A percentile compares a stretch with the other conserved stretches of the same genome.
These are phyloP conservation scores for Periconia digitata DNA, from an alignment of 2,329 filamentous ascomycete species.

Conservation along the genomic window DNA sequence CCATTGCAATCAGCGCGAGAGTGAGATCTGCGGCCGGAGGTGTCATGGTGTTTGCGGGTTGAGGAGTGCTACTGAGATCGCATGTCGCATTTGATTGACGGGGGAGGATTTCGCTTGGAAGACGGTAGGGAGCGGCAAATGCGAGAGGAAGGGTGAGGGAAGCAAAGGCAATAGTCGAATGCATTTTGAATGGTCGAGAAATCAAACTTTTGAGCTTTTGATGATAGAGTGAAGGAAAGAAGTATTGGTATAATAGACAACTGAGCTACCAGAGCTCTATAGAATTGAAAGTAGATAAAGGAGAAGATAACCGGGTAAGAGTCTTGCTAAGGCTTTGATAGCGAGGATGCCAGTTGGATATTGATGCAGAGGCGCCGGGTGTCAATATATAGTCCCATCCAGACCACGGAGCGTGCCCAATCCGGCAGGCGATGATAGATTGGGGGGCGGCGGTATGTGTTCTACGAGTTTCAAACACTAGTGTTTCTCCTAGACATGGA, in stretches of 20 bases:
- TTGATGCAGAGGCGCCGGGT: constrained; percentile 9
- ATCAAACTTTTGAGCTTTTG: constrained; percentile 2
- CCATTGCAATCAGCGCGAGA: constrained; percentile 50
- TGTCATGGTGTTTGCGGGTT: constrained; percentile 29
- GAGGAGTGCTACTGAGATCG: constrained; percentile 23
- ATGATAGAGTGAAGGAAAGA: constrained; percentile 2
- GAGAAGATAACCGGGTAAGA: constrained; percentile 13
- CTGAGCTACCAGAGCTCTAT: constrained; percentile 35
- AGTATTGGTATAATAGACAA: constrained; percentile 11
- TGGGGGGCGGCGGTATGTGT: constrained; percentile 2
- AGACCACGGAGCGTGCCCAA: neutral
- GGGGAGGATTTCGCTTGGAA: constrained; percentile 9
- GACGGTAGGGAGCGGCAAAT: constrained; percentile 23
- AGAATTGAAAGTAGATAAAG: constrained; percentile 22
- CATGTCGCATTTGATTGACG: constrained; percentile 25
- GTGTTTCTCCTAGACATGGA: constrained; percentile 13
- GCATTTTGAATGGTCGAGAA: constrained; percentile 22
- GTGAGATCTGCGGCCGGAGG: constrained; percentile 25
- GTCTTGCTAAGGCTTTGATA: constrained; percentile 4
- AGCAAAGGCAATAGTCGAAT: constrained; percentile 20
- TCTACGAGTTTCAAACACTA: constrained; percentile 12
- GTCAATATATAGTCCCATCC: constrained; percentile 18
- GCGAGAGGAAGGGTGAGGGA: constrained; percentile 22
- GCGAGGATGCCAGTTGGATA: constrained; percentile 9
- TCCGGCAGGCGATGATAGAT: constrained; percentile 15